Evolutionary conservation across 176 grass and related monocot species (phyloP), one percentile per base, ranked within the genome.

Genomic region (Zea mays): DNA sequence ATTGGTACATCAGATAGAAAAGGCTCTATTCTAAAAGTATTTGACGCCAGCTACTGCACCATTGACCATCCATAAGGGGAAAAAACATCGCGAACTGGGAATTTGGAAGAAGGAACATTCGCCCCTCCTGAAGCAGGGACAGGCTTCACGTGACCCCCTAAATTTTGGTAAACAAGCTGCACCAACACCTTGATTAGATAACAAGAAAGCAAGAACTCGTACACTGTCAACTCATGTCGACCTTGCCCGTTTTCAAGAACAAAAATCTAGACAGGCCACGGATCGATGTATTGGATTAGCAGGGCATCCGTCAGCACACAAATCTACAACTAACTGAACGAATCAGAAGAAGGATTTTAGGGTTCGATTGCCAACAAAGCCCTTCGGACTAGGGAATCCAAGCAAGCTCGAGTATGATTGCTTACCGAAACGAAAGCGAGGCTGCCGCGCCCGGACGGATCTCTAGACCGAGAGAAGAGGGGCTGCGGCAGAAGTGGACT

Each of bases 341-440:
- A 27, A 27, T 27, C 27, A 27, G 27, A 27, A 27, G 27, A 27
- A 27, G 27, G 27, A 27, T 27, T 27, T 27, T 27, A 27, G 27
- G 27, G 27, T 27, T 27, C 27, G 27, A 27, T 27, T 27, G 27
- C 27, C 27, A 27, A 27, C 27, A 27, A 27, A 27, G 27, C 27
- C 27, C 27, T 27, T 27, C 27, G 27, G 27, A 27, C 27, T 27
- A 27, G 27, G 27, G 27, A 27, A 27, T 27, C 73, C 56, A 62
- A 75, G 41, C 56, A 76, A 62, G 73, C 56, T 76, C 58, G 56
- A 42, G 36, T 10, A 71, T 36, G 69, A 62, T 76, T 46, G 21
- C 57, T 46, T 62, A 76, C 73, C 73, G 34, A 76, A 8, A 33
- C 40, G 42, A 62, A 61, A 43, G 54, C 41, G n/a, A 46, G 56